These are phyloP conservation scores for Phytopythium kandeliae DNA, from an alignment of 352 stramenopile species.

Conservation along the genomic window DNA sequence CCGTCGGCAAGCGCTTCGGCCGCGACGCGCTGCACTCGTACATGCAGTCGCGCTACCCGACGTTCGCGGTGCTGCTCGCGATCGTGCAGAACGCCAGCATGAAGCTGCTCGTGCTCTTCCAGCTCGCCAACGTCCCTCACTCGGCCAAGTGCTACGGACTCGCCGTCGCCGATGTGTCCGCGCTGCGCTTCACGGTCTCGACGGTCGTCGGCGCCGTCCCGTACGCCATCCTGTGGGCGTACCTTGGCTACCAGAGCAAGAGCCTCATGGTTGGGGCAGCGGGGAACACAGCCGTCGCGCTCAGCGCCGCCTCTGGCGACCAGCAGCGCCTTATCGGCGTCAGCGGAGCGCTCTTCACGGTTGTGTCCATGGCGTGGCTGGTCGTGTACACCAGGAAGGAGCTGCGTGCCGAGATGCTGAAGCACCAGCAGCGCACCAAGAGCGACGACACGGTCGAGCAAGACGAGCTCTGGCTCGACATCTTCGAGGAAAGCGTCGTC, in stretches of 20 bases:
- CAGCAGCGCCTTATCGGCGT: constrained; percentile 25
- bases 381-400: constrained; percentile 46
- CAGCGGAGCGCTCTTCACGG: constrained; percentile 26
- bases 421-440: constrained; percentile 23
- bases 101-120: constrained; percentile 66
- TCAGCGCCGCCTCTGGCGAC: constrained; percentile 13
- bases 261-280: constrained; percentile 23
- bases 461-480: constrained; percentile 22
- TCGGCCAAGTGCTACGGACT: constrained; percentile 74
- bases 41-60: constrained; percentile 50
- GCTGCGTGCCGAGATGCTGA: constrained; percentile 29
- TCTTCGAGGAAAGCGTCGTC: constrained; percentile 19
- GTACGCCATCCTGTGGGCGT: constrained; percentile 56
- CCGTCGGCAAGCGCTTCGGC: constrained; percentile 48
- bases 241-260: constrained; percentile 54
- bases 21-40: constrained; percentile 42
- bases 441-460: constrained; percentile 12
- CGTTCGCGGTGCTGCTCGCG: constrained; percentile 36
- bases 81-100: constrained; percentile 59
- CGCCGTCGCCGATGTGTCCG: constrained; percentile 54
- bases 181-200: constrained; percentile 45
- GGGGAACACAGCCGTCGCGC: constrained; percentile 8
- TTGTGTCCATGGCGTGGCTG: constrained; percentile 39
- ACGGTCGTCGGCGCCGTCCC: constrained; percentile 47
- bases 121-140: constrained; percentile 67